Evolutionary conservation across 805 yeast genomes (phyloP).

Genomic region (Metschnikowia hibisci): DNA sequence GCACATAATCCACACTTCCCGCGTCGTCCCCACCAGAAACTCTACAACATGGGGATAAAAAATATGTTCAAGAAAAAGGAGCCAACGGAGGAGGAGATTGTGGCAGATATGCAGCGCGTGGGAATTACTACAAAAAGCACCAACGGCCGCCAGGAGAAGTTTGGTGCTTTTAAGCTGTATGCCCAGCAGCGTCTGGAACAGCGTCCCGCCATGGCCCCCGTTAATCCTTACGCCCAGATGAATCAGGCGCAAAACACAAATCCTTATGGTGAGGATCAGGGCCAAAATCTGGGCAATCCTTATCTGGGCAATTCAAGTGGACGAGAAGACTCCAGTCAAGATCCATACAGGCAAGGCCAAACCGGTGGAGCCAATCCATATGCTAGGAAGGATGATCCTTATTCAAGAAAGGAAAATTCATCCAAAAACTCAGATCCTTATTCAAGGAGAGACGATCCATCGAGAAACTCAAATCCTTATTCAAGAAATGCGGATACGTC

Average conservation of each 20-base stretch:
- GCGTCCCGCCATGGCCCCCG: slow-evolving; percentile 38
- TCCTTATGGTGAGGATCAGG: slow-evolving; percentile 14
- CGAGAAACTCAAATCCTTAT: not conserved
- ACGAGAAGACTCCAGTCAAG: slow-evolving; percentile 5
- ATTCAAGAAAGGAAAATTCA: not conserved
- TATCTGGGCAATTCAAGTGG: slow-evolving; percentile 1
- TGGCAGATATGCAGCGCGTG: slow-evolving; percentile 33
- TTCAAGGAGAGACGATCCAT: not conserved
- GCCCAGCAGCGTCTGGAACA: slow-evolving; percentile 41
- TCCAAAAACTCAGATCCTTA: not conserved
- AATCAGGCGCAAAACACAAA: slow-evolving; percentile 8
- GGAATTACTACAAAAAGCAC: slow-evolving; percentile 41
- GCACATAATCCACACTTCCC: not conserved
- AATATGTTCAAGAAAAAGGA: slow-evolving; percentile 48
- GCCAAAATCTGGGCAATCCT: slow-evolving; percentile 7
- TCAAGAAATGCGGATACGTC: not conserved
- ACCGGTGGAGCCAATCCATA: not conserved
- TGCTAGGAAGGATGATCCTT: not conserved
- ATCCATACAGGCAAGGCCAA: slow-evolving; percentile 3
- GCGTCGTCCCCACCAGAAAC: not conserved
- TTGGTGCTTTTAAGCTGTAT: slow-evolving; percentile 47
- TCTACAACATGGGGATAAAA: slow-evolving; percentile 39
- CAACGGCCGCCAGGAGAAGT: slow-evolving; percentile 42
- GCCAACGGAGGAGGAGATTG: slow-evolving; percentile 45
- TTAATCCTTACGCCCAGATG: slow-evolving; percentile 39